Conservation (phyloP, 257 asterid species). For the Galeopsis tetrahit region DNA sequence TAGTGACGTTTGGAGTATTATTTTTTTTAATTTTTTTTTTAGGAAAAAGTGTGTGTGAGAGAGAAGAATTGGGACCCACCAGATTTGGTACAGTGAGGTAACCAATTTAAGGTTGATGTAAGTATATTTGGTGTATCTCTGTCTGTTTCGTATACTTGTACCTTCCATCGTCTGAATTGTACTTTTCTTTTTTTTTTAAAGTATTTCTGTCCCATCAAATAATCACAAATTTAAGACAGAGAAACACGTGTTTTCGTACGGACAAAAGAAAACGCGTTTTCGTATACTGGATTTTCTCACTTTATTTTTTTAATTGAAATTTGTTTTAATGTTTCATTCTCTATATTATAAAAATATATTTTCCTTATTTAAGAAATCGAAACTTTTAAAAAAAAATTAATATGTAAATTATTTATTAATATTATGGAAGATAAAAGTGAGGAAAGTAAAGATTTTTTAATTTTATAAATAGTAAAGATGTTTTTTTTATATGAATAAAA, state of each 20-base stretch:
- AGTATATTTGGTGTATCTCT: background rate
- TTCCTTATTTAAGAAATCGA: no score
- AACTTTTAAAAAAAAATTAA: no score
- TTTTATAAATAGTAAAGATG: no score
- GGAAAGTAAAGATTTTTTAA: no score
- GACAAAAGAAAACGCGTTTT: no score
- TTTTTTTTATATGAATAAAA: no score
- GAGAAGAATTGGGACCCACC: constrained; percentile 28
- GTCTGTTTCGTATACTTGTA: constrained; percentile 24
- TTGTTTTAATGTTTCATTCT: background rate
- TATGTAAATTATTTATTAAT: no score
- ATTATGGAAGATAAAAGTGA: no score
- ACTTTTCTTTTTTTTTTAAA: background rate
- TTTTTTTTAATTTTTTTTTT: no score
- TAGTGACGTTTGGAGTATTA: no score
- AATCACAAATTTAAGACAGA: background rate
- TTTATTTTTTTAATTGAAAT: background rate
- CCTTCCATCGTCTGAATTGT: constrained; percentile 14
- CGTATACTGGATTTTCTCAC: no score
- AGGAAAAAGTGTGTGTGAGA: background rate
- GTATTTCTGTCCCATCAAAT: background rate
- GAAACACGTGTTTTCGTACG: background rate
- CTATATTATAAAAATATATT: no score
- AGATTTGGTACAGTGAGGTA: constrained; percentile 19
- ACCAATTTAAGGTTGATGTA: background rate